phyloP scores from a whole-genome alignment of 169 alveolate species.

The Plasmodium gonderi region DNA sequence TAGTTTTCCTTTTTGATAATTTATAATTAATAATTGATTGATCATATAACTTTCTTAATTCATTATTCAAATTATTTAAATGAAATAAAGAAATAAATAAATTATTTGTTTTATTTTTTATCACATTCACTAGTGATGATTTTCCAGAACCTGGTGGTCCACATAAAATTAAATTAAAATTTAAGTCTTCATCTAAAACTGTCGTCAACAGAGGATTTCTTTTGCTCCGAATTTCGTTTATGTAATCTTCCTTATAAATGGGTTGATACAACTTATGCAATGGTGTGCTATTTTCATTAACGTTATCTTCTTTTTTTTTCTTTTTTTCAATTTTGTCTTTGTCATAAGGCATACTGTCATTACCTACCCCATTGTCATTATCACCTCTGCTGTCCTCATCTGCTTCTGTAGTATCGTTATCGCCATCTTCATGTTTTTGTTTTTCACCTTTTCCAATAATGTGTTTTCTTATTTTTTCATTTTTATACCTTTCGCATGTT shows the following conservation, averaged over 20 bases:
- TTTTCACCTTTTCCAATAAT: neutral
- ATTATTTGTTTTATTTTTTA: conserved; percentile 69
- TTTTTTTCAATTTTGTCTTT: neutral
- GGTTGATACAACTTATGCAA: conserved; percentile 72
- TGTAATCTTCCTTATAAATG: conserved; percentile 60
- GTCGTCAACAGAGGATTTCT: conserved; percentile 35
- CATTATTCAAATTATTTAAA: conserved; percentile 65
- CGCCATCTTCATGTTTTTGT: neutral
- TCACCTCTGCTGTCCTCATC: conserved; percentile 17
- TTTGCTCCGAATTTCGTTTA: conserved; percentile 50
- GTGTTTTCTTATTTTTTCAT: neutral
- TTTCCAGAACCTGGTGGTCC: conserved; percentile 88
- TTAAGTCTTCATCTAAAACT: conserved; percentile 54
- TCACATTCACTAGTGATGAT: conserved; percentile 80
- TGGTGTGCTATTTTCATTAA: conserved; percentile 15
- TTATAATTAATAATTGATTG: conserved; percentile 53
- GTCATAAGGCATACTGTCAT: neutral
- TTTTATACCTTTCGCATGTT: neutral
- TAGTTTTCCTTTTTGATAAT: conserved; percentile 23
- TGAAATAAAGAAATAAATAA: conserved; percentile 46
- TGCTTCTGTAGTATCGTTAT: neutral
- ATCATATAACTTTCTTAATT: conserved; percentile 44
- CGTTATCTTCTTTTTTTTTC: neutral
- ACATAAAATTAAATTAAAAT: conserved; percentile 78
- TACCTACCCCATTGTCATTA: neutral